Percentiles rank a stretch among this genome's conserved stretches.
Evolutionary conservation across 2,329 filamentous ascomycete genomes (phyloP).

Genomic region (Neonectria neomacrospora): DNA sequence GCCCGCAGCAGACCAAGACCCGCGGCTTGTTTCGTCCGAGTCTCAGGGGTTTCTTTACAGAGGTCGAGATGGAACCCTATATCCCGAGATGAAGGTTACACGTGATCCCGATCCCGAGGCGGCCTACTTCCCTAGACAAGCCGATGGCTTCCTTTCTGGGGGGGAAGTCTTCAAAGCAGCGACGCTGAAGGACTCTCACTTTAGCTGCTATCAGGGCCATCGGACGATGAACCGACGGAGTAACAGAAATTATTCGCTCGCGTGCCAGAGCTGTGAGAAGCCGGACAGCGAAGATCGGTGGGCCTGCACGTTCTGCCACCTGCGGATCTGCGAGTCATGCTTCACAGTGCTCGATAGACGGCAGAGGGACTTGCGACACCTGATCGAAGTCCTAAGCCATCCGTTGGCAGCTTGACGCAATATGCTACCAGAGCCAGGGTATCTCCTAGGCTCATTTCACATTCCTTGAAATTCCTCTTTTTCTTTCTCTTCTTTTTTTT

Average conservation of each 20-base stretch:
- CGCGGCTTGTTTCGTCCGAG: constrained; percentile 49
- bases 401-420: neutral
- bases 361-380: constrained; percentile 55
- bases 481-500: constrained; percentile 1
- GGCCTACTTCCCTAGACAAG: constrained; percentile 52
- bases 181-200: constrained; percentile 57
- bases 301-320: constrained; percentile 61
- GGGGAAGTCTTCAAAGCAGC: constrained; percentile 55
- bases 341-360: constrained; percentile 54
- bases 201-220: constrained; percentile 61
- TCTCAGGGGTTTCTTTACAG: constrained; percentile 50
- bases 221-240: constrained; percentile 58
- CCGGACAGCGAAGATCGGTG: constrained; percentile 58
- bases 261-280: constrained; percentile 64
- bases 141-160: constrained; percentile 42
- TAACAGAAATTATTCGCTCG: constrained; percentile 62
- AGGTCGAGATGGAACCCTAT: constrained; percentile 54
- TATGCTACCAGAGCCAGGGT: neutral
- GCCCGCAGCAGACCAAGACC: constrained; percentile 42
- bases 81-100: constrained; percentile 54
- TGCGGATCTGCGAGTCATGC: constrained; percentile 64
- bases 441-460: neutral
- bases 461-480: constrained; percentile 11
- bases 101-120: constrained; percentile 51
- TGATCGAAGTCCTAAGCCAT: constrained; percentile 49